A percentile compares a stretch with the other conserved stretches of the same genome.
phyloP scores from a whole-genome alignment of 208 protist species.

The Sergeia podlipaevii region DNA sequence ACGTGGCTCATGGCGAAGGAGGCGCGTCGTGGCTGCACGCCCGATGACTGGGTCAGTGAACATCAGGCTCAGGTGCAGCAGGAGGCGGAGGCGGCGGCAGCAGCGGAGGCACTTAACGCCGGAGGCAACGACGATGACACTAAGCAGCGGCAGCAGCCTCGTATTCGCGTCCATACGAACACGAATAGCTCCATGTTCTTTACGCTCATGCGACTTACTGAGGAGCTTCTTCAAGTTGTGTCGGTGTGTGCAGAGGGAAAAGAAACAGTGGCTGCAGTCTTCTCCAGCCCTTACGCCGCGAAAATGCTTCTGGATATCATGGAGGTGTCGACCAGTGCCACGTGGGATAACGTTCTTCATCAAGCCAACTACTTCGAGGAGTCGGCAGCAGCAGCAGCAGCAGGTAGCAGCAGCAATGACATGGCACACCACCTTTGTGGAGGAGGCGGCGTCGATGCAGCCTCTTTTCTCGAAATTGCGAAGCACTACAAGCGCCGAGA shows the following conservation, averaged over 20 bases:
- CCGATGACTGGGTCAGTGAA: conserved; percentile 15
- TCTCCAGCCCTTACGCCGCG: conserved; percentile 19
- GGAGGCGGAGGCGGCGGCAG: neutral
- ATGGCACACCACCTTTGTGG: too few relatives aligned
- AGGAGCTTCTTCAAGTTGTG: conserved; percentile 51
- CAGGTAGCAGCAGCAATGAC: too few relatives aligned
- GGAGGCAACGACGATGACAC: neutral
- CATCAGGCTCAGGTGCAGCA: neutral
- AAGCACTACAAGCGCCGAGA: conserved; percentile 34
- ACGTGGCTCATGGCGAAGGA: conserved; percentile 32
- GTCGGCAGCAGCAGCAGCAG: too few relatives aligned
- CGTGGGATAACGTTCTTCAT: conserved; percentile 37
- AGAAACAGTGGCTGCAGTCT: conserved; percentile 35
- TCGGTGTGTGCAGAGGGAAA: conserved; percentile 45
- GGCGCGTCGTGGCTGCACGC: conserved; percentile 16
- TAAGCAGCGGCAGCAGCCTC: neutral
- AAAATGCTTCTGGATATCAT: conserved; percentile 30
- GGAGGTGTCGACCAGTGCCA: conserved; percentile 18
- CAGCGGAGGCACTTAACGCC: neutral
- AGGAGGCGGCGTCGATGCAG: too few relatives aligned
- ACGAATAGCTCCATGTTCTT: conserved; percentile 16
- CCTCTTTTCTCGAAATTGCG: neutral
- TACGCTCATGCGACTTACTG: conserved; percentile 29
- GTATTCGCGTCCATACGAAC: neutral
- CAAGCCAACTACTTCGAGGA: conserved; percentile 11